These are phyloP conservation scores for Colletotrichum tofieldiae DNA, from an alignment of 2,329 filamentous ascomycete genomes.

Conservation along the genomic window DNA sequence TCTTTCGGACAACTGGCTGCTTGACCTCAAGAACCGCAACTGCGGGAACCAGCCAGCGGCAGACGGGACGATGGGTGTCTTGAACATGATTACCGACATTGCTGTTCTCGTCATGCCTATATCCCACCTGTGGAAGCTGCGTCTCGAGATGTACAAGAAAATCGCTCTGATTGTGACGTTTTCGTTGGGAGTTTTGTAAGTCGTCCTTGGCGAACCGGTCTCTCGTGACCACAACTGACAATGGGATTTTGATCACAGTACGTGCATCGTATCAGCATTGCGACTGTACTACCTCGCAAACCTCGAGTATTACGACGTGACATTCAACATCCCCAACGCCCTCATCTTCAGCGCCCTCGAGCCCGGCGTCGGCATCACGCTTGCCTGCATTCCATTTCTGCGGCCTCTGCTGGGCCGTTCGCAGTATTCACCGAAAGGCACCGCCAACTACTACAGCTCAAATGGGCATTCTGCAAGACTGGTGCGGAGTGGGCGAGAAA, in stretches of 20 bases:
- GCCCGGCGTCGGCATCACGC: conserved; percentile 55
- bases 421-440: conserved; percentile 36
- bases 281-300: conserved; percentile 53
- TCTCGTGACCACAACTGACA: neutral
- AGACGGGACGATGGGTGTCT: conserved; percentile 50
- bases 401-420: conserved; percentile 55
- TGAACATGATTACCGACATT: conserved; percentile 47
- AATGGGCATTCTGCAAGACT: neutral
- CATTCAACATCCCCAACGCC: conserved; percentile 52
- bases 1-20: conserved; percentile 54
- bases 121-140: conserved; percentile 48
- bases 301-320: conserved; percentile 53
- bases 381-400: conserved; percentile 59
- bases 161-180: conserved; percentile 51
- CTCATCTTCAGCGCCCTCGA: conserved; percentile 57
- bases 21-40: conserved; percentile 38
- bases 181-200: conserved; percentile 54
- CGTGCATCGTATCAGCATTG: conserved; percentile 54
- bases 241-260: conserved; percentile 44
- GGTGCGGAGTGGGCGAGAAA: neutral
- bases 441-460: conserved; percentile 33
- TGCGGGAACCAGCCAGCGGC: conserved; percentile 49
- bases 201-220: neutral
- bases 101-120: conserved; percentile 47
- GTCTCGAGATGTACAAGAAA: conserved; percentile 50